Conservation (phyloP, 768 basidiomycete species). For the Auricularia sp. region DNA sequence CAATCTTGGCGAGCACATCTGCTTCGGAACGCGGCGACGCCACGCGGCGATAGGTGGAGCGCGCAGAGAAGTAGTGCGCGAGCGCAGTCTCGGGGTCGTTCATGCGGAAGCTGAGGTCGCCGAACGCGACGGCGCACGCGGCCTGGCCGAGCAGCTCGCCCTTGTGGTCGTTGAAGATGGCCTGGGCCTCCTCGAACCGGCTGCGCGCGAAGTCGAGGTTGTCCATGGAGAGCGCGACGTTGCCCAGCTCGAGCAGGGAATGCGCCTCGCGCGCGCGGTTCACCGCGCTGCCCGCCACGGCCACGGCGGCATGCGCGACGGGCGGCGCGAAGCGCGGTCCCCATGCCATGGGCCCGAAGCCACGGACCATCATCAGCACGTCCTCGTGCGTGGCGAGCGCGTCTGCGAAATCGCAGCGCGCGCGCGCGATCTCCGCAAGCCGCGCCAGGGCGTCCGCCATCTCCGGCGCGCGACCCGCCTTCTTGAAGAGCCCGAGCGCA, state of each 20-base stretch:
- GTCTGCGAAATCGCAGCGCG: neutral
- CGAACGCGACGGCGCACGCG: neutral
- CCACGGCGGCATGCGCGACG: neutral
- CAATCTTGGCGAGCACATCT: neutral
- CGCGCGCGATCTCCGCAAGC: neutral
- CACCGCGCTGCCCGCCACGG: neutral
- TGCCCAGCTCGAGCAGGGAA: neutral
- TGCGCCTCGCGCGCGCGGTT: neutral
- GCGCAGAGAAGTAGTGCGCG: neutral
- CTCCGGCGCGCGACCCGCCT: neutral
- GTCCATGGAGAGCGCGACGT: neutral
- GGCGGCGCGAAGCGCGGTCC: neutral
- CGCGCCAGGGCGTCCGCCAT: neutral
- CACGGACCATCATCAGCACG: neutral
- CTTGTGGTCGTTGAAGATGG: neutral
- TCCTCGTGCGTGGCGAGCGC: neutral
- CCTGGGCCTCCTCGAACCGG: neutral
- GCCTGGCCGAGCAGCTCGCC: neutral
- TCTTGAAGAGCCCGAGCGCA: neutral
- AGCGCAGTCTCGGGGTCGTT: neutral
- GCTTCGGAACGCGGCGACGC: neutral
- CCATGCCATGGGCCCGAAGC: neutral
- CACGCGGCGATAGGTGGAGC: neutral
- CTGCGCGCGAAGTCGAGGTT: neutral
- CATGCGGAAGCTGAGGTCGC: neutral